Evolutionary conservation across 2,329 filamentous ascomycete genomes (phyloP).

Genomic region (Shiraia sp.): DNA sequence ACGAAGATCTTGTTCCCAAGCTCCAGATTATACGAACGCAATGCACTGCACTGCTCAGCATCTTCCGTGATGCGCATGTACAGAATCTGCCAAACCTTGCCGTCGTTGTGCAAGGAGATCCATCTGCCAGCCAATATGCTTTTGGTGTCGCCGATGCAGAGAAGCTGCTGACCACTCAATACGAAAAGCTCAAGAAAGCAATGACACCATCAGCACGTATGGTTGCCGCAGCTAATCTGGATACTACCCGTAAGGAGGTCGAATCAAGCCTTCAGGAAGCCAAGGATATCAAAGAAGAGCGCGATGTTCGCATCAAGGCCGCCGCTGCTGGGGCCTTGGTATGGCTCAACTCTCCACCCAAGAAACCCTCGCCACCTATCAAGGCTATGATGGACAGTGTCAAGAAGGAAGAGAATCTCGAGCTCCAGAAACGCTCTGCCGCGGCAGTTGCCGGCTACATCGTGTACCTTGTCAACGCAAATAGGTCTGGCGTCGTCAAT

Average conservation of each 20-base stretch:
- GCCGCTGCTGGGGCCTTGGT: slow-evolving; percentile 86
- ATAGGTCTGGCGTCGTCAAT: slow-evolving; percentile 83
- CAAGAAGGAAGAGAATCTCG: slow-evolving; percentile 89
- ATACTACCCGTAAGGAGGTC: slow-evolving; percentile 74
- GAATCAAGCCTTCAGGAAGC: slow-evolving; percentile 77
- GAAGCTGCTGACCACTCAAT: slow-evolving; percentile 83
- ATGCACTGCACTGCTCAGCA: slow-evolving; percentile 84
- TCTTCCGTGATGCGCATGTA: slow-evolving; percentile 73
- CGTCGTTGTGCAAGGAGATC: slow-evolving; percentile 90
- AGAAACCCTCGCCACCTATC: slow-evolving; percentile 90
- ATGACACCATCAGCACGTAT: slow-evolving; percentile 86
- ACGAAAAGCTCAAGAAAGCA: slow-evolving; percentile 83
- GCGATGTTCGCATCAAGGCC: slow-evolving; percentile 84
- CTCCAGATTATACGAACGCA: slow-evolving; percentile 88
- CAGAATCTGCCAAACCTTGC: slow-evolving; percentile 77
- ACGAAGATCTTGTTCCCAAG: slow-evolving; percentile 87
- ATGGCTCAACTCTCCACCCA: slow-evolving; percentile 83
- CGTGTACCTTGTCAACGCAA: slow-evolving; percentile 79
- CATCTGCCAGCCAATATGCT: slow-evolving; percentile 86
- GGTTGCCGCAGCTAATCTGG: slow-evolving; percentile 76
- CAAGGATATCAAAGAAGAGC: slow-evolving; percentile 73
- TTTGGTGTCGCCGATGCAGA: slow-evolving; percentile 89
- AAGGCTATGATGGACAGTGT: slow-evolving; percentile 98
- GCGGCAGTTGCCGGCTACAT: slow-evolving; percentile 82
- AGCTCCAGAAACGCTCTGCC: slow-evolving; percentile 85